Percentiles rank a stretch among this genome's conserved stretches.
phyloP scores from a whole-genome alignment of 345 rosid genomes.

The Moricandia arvensis region DNA sequence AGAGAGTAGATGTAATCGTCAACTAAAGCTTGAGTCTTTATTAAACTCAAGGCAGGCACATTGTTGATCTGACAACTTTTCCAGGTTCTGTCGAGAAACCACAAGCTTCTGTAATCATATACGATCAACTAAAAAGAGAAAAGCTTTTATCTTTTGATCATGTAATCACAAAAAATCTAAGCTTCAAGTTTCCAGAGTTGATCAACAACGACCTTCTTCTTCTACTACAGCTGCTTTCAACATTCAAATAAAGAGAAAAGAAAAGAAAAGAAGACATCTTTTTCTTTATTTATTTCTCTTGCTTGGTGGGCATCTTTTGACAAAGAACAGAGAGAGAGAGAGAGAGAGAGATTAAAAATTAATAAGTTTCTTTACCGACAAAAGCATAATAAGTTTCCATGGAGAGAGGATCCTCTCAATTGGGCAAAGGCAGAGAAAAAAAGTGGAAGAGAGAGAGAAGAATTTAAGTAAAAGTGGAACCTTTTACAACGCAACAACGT shows the following conservation, averaged over 20 bases:
- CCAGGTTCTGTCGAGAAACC: conserved; percentile 19
- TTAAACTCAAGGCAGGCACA: conserved; percentile 25
- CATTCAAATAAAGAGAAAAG: conserved; percentile 24
- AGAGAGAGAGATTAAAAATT: too few relatives aligned
- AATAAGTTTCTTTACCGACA: too few relatives aligned
- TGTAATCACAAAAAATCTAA: conserved; percentile 4
- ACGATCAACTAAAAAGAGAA: conserved; percentile 11
- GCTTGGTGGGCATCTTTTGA: conserved; percentile 43
- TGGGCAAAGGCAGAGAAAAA: too few relatives aligned
- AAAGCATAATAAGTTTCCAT: too few relatives aligned
- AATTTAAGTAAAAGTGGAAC: too few relatives aligned
- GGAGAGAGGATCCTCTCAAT: too few relatives aligned
- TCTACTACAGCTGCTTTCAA: conserved; percentile 5
- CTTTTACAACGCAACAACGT: too few relatives aligned
- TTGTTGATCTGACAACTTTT: conserved; percentile 41
- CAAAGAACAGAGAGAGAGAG: too few relatives aligned
- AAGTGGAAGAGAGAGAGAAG: background rate
- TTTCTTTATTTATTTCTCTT: background rate
- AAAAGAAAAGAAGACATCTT: background rate
- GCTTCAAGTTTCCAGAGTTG: conserved; percentile 19
- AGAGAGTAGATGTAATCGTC: too few relatives aligned
- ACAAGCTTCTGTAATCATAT: conserved; percentile 15
- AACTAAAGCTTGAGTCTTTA: too few relatives aligned
- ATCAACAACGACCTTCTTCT: conserved; percentile 7
- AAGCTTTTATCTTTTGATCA: conserved; percentile 4